Conservation (phyloP, 1,284 basidiomycete species). For the Leccinum fuscescens region DNA sequence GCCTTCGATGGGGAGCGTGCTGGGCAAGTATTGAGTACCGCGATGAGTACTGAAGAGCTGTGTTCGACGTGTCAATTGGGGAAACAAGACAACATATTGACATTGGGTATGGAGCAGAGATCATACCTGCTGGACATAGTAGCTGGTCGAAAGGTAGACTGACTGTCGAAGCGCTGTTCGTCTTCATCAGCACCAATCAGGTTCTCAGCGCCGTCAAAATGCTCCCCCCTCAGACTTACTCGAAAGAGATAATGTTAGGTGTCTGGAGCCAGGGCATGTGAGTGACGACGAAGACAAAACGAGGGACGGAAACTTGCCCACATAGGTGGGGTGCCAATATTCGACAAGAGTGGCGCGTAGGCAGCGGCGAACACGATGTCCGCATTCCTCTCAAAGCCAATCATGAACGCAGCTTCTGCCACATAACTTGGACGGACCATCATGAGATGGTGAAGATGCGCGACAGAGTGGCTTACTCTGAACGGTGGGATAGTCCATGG, state of each 20-base stretch:
- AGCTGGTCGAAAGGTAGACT: slow-evolving; percentile 61
- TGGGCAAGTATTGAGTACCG: slow-evolving; percentile 63
- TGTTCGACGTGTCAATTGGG: background rate
- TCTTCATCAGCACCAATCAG: slow-evolving; percentile 5
- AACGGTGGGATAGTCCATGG: slow-evolving; percentile 59
- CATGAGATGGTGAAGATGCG: background rate
- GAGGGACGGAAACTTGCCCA: slow-evolving; percentile 45
- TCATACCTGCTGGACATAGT: slow-evolving; percentile 61
- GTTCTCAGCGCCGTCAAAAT: background rate
- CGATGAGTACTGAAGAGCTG: slow-evolving; percentile 62
- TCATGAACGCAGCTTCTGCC: slow-evolving; percentile 71
- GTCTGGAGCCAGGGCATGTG: slow-evolving; percentile 33
- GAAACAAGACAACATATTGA: background rate
- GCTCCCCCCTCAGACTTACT: slow-evolving; percentile 40
- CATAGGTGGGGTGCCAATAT: slow-evolving; percentile 48
- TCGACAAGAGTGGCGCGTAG: slow-evolving; percentile 64
- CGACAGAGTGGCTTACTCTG: slow-evolving; percentile 29
- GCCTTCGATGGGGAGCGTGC: slow-evolving; percentile 49
- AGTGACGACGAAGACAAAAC: background rate
- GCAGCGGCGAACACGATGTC: slow-evolving; percentile 63
- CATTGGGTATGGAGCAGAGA: background rate
- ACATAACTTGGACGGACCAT: slow-evolving; percentile 34
- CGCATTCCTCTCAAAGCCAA: slow-evolving; percentile 59
- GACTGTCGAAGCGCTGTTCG: slow-evolving; percentile 42
- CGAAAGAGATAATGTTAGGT: slow-evolving; percentile 65